Conservation (phyloP, 2,329 filamentous ascomycete genomes). For the Ophiostoma himal-ulmi region DNA sequence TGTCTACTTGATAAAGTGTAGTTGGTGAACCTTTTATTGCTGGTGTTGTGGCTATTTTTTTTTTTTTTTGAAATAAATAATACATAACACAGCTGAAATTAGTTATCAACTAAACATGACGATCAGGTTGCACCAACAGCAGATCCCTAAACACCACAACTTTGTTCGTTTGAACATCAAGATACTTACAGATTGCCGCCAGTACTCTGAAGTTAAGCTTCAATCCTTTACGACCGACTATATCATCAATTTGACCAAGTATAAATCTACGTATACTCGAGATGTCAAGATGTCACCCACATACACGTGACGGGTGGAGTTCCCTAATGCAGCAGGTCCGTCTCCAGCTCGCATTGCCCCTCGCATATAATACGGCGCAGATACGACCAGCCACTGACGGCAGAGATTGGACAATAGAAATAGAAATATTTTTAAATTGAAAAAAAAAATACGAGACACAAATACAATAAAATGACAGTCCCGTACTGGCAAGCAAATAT, state of each 20-base stretch:
- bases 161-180: too few relatives aligned
- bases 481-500: constrained; percentile 85
- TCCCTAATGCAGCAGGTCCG: not conserved
- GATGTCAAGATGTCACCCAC: not conserved
- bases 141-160: too few relatives aligned
- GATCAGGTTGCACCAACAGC: too few relatives aligned
- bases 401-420: not conserved
- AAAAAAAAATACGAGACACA: not conserved
- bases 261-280: not conserved
- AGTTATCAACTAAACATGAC: too few relatives aligned
- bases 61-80: not conserved
- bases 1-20: not conserved
- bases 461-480: not conserved
- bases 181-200: too few relatives aligned
- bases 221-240: too few relatives aligned
- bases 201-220: too few relatives aligned
- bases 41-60: not conserved
- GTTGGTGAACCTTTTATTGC: not conserved
- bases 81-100: too few relatives aligned
- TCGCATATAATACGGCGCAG: not conserved
- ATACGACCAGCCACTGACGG: not conserved
- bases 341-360: not conserved
- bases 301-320: constrained; percentile 1
- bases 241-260: too few relatives aligned
- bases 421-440: not conserved